Evolutionary conservation across 768 basidiomycete species (phyloP), one percentile per base, ranked within the genome.

Genomic region (Mycena galericulata): DNA sequence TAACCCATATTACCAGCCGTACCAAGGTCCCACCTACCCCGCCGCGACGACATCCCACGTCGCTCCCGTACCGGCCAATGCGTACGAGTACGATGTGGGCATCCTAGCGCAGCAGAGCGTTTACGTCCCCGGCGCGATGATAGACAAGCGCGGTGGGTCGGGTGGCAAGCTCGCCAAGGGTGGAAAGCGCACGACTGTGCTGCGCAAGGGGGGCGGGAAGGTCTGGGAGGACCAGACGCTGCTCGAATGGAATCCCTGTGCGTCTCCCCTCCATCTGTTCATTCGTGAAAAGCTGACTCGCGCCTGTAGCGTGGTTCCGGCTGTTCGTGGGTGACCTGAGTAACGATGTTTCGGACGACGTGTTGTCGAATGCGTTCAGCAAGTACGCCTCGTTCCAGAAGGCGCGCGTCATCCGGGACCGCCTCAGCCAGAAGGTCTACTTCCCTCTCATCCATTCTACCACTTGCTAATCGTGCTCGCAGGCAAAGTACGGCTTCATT

Each of bases 211-310:
- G 7, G 97, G 88, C 60, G 98, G 98, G 36, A 97, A 96, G 82
- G 91, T 94, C 26, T 99, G 98, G 98, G 98, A 99, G 79, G 98
- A 99, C 78, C 95, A 95, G 80, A 98, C 96, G 4, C 83, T 99
- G 62, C 80, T 98, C 17, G 98, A 99, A 74, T 99, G 98, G 98
- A 98, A 95, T 82, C 93, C 97, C 58, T 89, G 97, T 98, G 76
- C 72, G 94, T 85, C 2, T 3, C 55, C 61, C n/a, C 53, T 51
- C 53, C 14, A 14, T 12, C 36, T 51, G 36, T 24, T 26, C 10
- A 27, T 20, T 59, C 18, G 36, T 66, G 36, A 50, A 69, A 62
- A 45, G 73, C 70, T 73, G 32, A 74, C 30, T 0, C 46, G 47
- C 45, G 24, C 27, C 46, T 62, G 9, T 65, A 97, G 96, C 94